Evolutionary conservation across 192 early-diverging fungal species (phyloP).

Genomic region (Geosiphon pyriformis): DNA sequence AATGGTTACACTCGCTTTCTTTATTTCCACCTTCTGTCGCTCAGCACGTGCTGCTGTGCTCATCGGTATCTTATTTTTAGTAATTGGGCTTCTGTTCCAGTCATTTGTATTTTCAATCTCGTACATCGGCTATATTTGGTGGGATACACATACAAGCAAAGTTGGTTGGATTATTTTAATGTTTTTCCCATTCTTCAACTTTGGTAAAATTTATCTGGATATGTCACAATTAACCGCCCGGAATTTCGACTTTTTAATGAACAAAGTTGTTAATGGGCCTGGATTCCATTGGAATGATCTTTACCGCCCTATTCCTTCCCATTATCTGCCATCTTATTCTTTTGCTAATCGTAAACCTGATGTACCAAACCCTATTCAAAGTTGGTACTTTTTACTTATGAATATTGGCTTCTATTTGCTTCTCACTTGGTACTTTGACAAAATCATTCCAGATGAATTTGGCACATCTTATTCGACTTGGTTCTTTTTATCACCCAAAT

Average conservation of each 20-base stretch:
- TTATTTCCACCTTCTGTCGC: constrained; percentile 65
- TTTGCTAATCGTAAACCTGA: constrained; percentile 36
- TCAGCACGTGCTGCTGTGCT: constrained; percentile 57
- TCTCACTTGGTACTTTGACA: constrained; percentile 67
- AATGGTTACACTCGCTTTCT: constrained; percentile 65
- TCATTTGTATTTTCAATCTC: constrained; percentile 42
- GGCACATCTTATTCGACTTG: constrained; percentile 41
- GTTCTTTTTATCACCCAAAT: constrained; percentile 62
- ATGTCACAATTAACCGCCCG: constrained; percentile 45
- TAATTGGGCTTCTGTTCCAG: constrained; percentile 72
- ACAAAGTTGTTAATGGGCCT: constrained; percentile 62
- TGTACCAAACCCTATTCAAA: constrained; percentile 54
- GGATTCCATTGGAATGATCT: constrained; percentile 51
- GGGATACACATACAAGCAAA: constrained; percentile 27
- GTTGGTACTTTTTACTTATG: constrained; percentile 61
- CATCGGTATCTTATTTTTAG: constrained; percentile 73
- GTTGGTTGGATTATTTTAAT: constrained; percentile 30
- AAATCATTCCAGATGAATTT: constrained; percentile 73
- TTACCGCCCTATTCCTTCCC: constrained; percentile 37
- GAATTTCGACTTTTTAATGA: constrained; percentile 44
- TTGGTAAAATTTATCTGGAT: constrained; percentile 66
- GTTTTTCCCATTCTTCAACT: constrained; percentile 54
- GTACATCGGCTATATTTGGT: constrained; percentile 49
- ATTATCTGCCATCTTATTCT: constrained; percentile 46
- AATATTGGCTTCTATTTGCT: constrained; percentile 53